phyloP scores from a whole-genome alignment of 2,329 filamentous ascomycete species.

The Ampelomyces quisqualis region DNA sequence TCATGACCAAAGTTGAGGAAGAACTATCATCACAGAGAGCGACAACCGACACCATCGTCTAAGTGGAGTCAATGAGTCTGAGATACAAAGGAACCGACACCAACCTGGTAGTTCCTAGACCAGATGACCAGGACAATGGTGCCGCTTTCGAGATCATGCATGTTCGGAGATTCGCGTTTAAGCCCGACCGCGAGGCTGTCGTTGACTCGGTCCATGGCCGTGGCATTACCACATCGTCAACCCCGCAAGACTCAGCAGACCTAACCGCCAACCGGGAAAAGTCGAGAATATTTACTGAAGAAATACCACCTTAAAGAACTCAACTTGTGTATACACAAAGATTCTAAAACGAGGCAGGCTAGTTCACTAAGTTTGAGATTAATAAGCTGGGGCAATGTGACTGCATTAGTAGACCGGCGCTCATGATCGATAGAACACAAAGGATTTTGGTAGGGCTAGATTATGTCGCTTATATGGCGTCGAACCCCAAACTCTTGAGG shows the following conservation, averaged over 20 bases:
- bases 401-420: constrained; percentile 58
- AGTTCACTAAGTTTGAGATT: neutral
- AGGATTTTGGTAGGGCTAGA: constrained; percentile 82
- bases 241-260: neutral
- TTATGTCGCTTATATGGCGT: constrained; percentile 68
- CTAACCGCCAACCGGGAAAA: neutral
- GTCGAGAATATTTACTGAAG: neutral
- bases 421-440: constrained; percentile 80
- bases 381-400: neutral
- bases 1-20: neutral
- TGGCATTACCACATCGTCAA: neutral
- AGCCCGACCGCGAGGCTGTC: neutral
- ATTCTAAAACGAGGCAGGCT: neutral
- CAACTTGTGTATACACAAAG: neutral
- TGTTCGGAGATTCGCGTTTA: constrained; percentile 71
- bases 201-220: neutral
- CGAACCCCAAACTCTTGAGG: neutral
- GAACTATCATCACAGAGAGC: constrained; percentile 58
- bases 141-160: constrained; percentile 79
- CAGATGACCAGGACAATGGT: constrained; percentile 70
- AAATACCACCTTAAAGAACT: neutral
- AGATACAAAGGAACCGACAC: constrained; percentile 83
- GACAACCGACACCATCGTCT: constrained; percentile 60
- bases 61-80: constrained; percentile 91
- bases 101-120: constrained; percentile 77